Evolutionary conservation across 2,329 filamentous ascomycete species (phyloP).

Genomic region (Clarireedia sp.): DNA sequence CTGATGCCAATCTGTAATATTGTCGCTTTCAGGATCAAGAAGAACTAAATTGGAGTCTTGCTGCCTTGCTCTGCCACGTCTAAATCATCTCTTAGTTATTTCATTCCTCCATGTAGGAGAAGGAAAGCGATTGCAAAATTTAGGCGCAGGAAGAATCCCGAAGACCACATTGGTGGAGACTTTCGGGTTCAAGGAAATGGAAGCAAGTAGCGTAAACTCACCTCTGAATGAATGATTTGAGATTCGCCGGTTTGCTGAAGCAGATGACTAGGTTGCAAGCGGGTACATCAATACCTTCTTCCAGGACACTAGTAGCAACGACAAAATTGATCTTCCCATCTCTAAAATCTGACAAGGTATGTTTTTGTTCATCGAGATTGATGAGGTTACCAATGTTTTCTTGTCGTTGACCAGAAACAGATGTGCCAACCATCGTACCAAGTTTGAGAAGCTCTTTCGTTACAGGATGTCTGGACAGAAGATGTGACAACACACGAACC

Average conservation of each 20-base stretch:
- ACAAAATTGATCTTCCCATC: constrained; percentile 44
- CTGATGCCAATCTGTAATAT: constrained; percentile 47
- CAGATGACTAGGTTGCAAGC: constrained; percentile 58
- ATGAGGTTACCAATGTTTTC: constrained; percentile 35
- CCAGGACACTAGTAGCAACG: constrained; percentile 53
- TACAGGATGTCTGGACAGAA: constrained; percentile 40
- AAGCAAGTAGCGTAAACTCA: too few relatives aligned
- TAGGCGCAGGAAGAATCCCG: too few relatives aligned
- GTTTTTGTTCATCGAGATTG: constrained; percentile 30
- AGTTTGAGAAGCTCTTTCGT: constrained; percentile 40
- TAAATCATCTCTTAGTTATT: too few relatives aligned
- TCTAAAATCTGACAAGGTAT: constrained; percentile 44
- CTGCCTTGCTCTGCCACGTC: constrained; percentile 56
- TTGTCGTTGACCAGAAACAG: constrained; percentile 31
- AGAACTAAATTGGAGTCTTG: constrained; percentile 39
- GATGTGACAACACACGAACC: constrained; percentile 49
- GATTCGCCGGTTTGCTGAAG: constrained; percentile 51
- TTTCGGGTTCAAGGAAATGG: too few relatives aligned
- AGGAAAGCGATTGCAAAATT: too few relatives aligned
- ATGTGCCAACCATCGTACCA: constrained; percentile 49
- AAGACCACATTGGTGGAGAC: too few relatives aligned
- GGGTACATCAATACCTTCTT: constrained; percentile 59
- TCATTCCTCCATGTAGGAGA: too few relatives aligned
- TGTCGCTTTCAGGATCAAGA: constrained; percentile 7
- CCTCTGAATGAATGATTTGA: constrained; percentile 56